Conservation (phyloP, 2,329 filamentous ascomycete genomes). For the Penicillium sp. region DNA sequence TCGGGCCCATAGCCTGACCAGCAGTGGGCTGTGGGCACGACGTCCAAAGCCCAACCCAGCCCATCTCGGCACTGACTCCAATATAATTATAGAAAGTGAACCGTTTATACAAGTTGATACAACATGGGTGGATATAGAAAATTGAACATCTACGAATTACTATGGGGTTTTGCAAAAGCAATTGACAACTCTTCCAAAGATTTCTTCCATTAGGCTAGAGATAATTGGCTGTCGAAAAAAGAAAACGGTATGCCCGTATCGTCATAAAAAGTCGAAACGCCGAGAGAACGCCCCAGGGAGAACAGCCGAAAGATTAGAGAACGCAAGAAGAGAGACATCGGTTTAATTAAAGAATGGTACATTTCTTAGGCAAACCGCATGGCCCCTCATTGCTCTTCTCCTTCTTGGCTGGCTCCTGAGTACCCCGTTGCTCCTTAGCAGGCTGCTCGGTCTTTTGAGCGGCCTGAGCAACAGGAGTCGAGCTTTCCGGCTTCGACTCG, state of each 20-base stretch:
- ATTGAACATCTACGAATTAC: background rate
- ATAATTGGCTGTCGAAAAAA: background rate
- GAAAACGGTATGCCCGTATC: background rate
- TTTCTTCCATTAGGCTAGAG: background rate
- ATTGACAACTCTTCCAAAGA: background rate
- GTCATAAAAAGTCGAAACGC: slow-evolving; percentile 16
- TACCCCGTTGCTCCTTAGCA: slow-evolving; percentile 24
- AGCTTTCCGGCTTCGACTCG: slow-evolving; percentile 30
- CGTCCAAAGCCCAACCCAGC: too few relatives aligned
- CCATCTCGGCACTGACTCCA: too few relatives aligned
- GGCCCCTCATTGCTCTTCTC: slow-evolving; percentile 58
- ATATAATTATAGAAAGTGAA: background rate
- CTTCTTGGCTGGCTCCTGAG: slow-evolving; percentile 42
- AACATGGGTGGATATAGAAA: background rate
- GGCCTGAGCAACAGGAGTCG: slow-evolving; percentile 27
- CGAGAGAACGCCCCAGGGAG: slow-evolving; percentile 16
- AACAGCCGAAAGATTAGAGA: slow-evolving; percentile 11
- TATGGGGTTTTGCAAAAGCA: background rate
- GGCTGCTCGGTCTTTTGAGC: slow-evolving; percentile 25
- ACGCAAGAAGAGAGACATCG: slow-evolving; percentile 13
- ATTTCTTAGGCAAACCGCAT: slow-evolving; percentile 75
- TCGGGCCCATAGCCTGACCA: too few relatives aligned
- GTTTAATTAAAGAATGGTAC: slow-evolving; percentile 58
- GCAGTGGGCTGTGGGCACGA: too few relatives aligned
- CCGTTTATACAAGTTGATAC: background rate